phyloP scores from a whole-genome alignment of 805 yeast genomes.

The Yarrowia phangngaensis region DNA sequence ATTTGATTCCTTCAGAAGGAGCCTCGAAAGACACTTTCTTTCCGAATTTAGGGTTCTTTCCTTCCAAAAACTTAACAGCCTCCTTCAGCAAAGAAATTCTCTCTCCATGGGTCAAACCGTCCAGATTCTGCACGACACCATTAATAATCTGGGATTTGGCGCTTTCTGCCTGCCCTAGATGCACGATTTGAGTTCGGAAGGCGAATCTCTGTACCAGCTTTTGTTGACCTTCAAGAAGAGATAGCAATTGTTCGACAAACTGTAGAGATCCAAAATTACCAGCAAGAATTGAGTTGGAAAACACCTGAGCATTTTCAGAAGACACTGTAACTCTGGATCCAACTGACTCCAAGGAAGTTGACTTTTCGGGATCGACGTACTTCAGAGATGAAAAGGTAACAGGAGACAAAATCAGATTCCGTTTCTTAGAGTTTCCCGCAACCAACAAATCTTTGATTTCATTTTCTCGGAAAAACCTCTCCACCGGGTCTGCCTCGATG shows the following conservation, averaged over 20 bases:
- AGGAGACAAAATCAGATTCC: slow-evolving; percentile 15
- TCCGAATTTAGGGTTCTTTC: neutral
- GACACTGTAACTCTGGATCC: neutral
- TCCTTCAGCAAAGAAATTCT: neutral
- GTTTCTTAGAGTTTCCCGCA: neutral
- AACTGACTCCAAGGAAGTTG: neutral
- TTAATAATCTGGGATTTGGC: slow-evolving; percentile 18
- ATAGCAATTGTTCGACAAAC: slow-evolving; percentile 5
- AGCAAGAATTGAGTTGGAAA: slow-evolving; percentile 17
- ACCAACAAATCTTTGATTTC: slow-evolving; percentile 4
- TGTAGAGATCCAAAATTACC: slow-evolving; percentile 11
- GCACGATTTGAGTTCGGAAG: slow-evolving; percentile 10
- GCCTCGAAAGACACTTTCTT: slow-evolving; percentile 10
- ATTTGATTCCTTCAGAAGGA: slow-evolving; percentile 7
- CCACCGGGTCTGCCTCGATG: slow-evolving; percentile 30
- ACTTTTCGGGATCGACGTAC: slow-evolving; percentile 1
- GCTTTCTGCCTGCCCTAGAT: slow-evolving; percentile 2
- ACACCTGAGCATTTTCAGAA: neutral
- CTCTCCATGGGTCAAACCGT: neutral
- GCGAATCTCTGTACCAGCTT: neutral
- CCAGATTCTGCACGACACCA: neutral
- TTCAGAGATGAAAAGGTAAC: neutral
- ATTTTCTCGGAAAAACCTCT: slow-evolving; percentile 3
- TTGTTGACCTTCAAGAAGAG: slow-evolving; percentile 17
- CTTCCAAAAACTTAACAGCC: neutral